Evolutionary conservation across 768 basidiomycete species (phyloP).

Genomic region (Favolaschia claudopus): DNA sequence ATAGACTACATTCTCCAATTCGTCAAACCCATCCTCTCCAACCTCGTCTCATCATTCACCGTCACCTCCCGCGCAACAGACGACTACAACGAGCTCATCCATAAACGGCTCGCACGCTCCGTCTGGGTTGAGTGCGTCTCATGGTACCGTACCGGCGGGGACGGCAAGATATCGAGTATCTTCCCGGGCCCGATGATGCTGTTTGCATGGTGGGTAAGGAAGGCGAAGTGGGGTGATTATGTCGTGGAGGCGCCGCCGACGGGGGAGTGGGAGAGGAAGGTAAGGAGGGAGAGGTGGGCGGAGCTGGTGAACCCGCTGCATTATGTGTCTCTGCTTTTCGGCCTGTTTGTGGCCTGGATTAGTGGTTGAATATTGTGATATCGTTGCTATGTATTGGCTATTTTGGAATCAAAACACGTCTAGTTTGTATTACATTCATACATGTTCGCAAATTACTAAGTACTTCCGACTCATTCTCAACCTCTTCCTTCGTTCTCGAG

Average conservation of each 20-base stretch:
- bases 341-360: too few relatives aligned
- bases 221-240: slow-evolving; percentile 44
- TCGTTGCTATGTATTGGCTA: too few relatives aligned
- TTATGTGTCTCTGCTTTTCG: too few relatives aligned
- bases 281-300: too few relatives aligned
- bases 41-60: slow-evolving; percentile 42
- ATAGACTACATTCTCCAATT: slow-evolving; percentile 51
- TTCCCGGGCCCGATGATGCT: slow-evolving; percentile 46
- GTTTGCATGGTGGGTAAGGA: slow-evolving; percentile 46
- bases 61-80: slow-evolving; percentile 45
- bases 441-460: too few relatives aligned
- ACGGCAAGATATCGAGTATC: slow-evolving; percentile 45
- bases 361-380: too few relatives aligned
- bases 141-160: slow-evolving; percentile 48
- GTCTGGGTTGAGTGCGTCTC: slow-evolving; percentile 42
- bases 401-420: too few relatives aligned
- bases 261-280: not conserved
- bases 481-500: too few relatives aligned
- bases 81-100: slow-evolving; percentile 43
- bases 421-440: too few relatives aligned
- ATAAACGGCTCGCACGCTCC: not conserved
- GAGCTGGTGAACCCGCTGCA: too few relatives aligned
- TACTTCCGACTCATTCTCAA: too few relatives aligned
- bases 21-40: slow-evolving; percentile 48
- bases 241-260: slow-evolving; percentile 1